Conservation (phyloP, 2,329 filamentous ascomycete genomes). For the Pseudogymnoascus sp. region DNA sequence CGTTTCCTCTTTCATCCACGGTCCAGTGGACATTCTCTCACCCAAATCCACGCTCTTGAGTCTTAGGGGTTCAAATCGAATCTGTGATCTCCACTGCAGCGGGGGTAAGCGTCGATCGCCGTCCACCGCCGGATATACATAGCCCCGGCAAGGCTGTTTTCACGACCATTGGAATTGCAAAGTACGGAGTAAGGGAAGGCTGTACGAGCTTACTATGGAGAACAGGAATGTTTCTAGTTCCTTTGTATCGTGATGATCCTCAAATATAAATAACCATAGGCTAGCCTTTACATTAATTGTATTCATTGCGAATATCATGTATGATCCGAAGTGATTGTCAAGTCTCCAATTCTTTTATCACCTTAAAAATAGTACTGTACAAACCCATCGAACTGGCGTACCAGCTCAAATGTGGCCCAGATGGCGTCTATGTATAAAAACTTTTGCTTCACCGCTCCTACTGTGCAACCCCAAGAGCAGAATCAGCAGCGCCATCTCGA, state of each 20-base stretch:
- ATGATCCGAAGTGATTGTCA: background rate
- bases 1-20: background rate
- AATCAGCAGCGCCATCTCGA: background rate
- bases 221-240: background rate
- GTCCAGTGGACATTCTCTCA: background rate
- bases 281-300: background rate
- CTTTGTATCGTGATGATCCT: background rate
- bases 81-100: background rate
- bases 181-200: background rate
- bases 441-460: constrained; percentile 1
- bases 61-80: background rate
- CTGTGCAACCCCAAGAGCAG: background rate
- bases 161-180: background rate
- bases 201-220: background rate
- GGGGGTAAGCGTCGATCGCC: background rate
- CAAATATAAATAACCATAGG: background rate
- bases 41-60: background rate
- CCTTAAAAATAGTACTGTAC: constrained; percentile 1
- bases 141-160: background rate
- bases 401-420: background rate
- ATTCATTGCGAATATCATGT: background rate
- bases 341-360: background rate
- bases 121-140: background rate
- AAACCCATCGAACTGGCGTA: constrained; percentile 4
- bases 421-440: background rate